phyloP scores from a whole-genome alignment of 2,329 filamentous ascomycete genomes.

The Neonectria sp. region DNA sequence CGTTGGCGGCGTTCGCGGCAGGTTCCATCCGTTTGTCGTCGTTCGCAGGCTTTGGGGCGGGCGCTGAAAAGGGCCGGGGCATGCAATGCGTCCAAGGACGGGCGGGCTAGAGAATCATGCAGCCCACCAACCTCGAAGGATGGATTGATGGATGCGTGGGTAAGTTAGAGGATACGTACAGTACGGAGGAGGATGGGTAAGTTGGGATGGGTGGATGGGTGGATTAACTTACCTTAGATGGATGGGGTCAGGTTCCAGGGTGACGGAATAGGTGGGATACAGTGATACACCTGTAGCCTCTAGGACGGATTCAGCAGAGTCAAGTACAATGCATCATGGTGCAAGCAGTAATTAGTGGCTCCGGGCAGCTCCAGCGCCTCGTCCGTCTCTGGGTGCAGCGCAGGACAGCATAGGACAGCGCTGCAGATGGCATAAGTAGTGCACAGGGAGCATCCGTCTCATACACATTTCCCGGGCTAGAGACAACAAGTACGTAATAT shows the following conservation, averaged over 20 bases:
- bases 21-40: constrained; percentile 14
- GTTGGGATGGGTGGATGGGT: not conserved
- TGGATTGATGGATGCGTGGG: constrained; percentile 9
- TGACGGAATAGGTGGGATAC: not conserved
- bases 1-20: constrained; percentile 4
- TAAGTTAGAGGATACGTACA: not conserved
- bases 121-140: constrained; percentile 9
- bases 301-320: constrained; percentile 6
- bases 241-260: not conserved
- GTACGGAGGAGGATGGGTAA: not conserved
- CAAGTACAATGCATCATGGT: not conserved
- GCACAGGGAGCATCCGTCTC: too few relatives aligned
- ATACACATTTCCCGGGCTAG: too few relatives aligned
- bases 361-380: too few relatives aligned
- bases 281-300: not conserved
- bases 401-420: too few relatives aligned
- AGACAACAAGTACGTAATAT: too few relatives aligned
- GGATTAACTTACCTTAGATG: not conserved
- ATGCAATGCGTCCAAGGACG: constrained; percentile 19
- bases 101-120: constrained; percentile 16
- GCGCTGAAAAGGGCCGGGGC: constrained; percentile 13
- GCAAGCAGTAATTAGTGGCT: not conserved
- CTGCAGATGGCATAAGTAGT: too few relatives aligned
- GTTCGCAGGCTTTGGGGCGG: constrained; percentile 13
- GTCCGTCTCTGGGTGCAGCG: too few relatives aligned